A percentile compares a stretch with the other conserved stretches of the same genome.
Evolutionary conservation across 805 yeast genomes (phyloP).

Genomic region (Pichia thaimueangensis): DNA sequence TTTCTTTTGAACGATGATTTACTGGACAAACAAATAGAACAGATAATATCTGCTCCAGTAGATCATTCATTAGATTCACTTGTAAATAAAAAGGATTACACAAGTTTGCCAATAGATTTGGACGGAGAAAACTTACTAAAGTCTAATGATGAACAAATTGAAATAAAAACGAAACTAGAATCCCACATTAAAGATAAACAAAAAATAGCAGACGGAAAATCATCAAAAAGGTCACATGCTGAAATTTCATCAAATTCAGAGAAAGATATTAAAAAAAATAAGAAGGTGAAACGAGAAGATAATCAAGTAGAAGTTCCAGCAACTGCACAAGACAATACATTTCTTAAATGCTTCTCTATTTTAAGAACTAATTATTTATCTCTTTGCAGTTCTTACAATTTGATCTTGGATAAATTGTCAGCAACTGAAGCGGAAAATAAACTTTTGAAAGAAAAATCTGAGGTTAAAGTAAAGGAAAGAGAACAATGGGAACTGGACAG

Average conservation of each 20-base stretch:
- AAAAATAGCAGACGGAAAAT: too few species aligned
- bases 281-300: too few species aligned
- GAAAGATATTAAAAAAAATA: too few species aligned
- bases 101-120: background rate
- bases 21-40: constrained; percentile 5
- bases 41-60: background rate
- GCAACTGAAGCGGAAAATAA: constrained; percentile 5
- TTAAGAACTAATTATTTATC: constrained; percentile 21
- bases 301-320: too few species aligned
- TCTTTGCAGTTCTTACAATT: constrained; percentile 20
- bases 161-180: background rate
- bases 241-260: too few species aligned
- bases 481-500: constrained; percentile 16
- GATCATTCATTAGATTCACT: too few species aligned
- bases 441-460: background rate
- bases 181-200: too few species aligned
- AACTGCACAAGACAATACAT: constrained; percentile 13
- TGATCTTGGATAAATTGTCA: constrained; percentile 11
- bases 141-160: background rate
- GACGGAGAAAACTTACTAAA: background rate
- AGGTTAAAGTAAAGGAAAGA: constrained; percentile 17
- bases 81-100: background rate
- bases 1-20: background rate
- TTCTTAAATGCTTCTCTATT: constrained; percentile 20
- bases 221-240: too few species aligned